phyloP scores from a whole-genome alignment of 179 eudicot genomes.

The Sideroxylon spinosum region DNA sequence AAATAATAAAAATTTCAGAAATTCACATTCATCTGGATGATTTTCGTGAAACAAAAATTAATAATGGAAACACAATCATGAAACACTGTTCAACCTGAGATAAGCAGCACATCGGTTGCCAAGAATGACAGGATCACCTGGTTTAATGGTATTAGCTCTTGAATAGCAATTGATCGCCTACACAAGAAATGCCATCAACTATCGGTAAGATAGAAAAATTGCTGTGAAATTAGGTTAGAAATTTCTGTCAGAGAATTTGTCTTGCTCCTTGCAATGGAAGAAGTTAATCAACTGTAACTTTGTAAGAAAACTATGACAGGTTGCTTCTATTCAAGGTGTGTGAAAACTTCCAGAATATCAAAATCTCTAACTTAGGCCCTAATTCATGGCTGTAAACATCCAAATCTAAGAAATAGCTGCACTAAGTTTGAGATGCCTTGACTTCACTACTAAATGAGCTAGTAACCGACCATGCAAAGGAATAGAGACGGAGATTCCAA shows the following conservation, averaged over 20 bases:
- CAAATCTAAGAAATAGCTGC: conserved; percentile 1
- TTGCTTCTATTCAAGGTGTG: background rate
- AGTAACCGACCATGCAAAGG: too few relatives aligned
- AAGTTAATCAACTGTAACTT: background rate
- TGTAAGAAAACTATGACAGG: background rate
- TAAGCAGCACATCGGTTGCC: conserved; percentile 92
- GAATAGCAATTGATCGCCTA: conserved; percentile 82
- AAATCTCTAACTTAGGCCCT: background rate
- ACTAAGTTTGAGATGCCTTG: background rate
- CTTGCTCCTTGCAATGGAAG: background rate
- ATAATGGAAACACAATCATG: conserved; percentile 7
- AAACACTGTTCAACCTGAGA: conserved; percentile 50
- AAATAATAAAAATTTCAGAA: background rate
- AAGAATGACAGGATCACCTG: conserved; percentile 69
- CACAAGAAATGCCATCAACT: conserved; percentile 1
- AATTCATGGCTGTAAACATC: background rate
- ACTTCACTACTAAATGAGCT: too few relatives aligned
- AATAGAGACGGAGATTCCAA: background rate
- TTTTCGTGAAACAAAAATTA: background rate
- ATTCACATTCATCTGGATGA: conserved; percentile 1
- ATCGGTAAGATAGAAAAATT: conserved; percentile 1
- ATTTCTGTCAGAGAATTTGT: background rate
- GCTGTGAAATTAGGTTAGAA: background rate
- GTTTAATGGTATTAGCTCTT: conserved; percentile 68
- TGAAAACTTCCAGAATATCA: conserved; percentile 5